A percentile compares a stretch with the other conserved stretches of the same genome.
phyloP scores from a whole-genome alignment of 148 eudicot genomes.

The Vaccinium macrocarpon region DNA sequence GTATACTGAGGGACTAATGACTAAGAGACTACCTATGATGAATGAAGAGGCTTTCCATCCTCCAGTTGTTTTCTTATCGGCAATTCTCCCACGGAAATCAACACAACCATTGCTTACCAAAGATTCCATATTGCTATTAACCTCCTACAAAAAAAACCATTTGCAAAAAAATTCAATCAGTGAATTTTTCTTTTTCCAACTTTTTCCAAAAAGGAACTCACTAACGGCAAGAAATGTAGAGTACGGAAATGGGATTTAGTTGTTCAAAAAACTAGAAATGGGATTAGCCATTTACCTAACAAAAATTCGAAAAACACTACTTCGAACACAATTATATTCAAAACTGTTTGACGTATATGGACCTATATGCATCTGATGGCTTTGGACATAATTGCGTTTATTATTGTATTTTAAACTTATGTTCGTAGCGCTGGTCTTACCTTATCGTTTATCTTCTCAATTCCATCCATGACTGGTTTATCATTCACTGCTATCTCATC shows the following conservation, averaged over 20 bases:
- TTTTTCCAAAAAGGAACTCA: background rate
- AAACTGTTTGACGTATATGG: no score
- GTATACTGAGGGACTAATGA: background rate
- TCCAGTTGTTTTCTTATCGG: constrained; percentile 26
- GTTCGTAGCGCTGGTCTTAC: background rate
- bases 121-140: background rate
- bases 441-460: background rate
- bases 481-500: no score
- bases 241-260: background rate
- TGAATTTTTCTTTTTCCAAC: no score
- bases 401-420: no score
- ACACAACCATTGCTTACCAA: constrained; percentile 27
- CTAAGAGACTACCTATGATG: constrained; percentile 27
- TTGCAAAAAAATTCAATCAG: no score
- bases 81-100: constrained; percentile 28
- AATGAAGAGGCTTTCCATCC: constrained; percentile 41
- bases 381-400: no score
- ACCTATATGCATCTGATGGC: no score
- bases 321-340: no score
- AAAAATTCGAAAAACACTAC: no score
- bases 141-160: background rate
- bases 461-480: no score
- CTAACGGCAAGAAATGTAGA: background rate
- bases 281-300: no score
- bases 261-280: background rate